phyloP scores from a whole-genome alignment of 495 filamentous ascomycete species.

The Entonaema liquescens region DNA sequence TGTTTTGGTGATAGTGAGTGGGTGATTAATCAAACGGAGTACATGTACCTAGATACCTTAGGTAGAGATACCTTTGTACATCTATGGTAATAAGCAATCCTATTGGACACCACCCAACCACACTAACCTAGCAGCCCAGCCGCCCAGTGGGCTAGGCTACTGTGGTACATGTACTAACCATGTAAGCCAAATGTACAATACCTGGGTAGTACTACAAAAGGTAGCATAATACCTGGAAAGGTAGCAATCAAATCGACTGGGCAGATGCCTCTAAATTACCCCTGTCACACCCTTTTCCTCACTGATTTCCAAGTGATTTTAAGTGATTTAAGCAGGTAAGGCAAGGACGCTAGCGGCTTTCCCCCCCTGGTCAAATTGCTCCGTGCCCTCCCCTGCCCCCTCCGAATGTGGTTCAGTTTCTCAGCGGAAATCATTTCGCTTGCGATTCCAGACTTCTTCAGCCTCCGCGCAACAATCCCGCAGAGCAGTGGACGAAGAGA shows the following conservation, averaged over 20 bases:
- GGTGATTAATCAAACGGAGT: conserved; percentile 12
- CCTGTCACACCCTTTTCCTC: conserved; percentile 17
- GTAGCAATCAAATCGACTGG: conserved; percentile 28
- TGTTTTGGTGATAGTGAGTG: conserved; percentile 22
- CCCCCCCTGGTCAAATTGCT: conserved; percentile 37
- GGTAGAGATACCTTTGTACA: neutral
- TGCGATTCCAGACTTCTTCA: conserved; percentile 53
- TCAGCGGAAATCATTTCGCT: conserved; percentile 60
- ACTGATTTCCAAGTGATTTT: conserved; percentile 17
- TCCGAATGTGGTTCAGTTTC: conserved; percentile 50
- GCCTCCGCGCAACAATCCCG: conserved; percentile 35
- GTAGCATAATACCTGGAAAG: neutral
- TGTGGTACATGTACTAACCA: neutral
- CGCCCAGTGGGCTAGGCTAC: conserved; percentile 16
- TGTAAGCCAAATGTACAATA: no score
- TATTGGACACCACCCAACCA: conserved; percentile 25
- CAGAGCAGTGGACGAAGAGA: conserved; percentile 25
- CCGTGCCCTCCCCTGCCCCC: conserved; percentile 46
- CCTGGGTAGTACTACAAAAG: no score
- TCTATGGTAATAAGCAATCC: conserved; percentile 6
- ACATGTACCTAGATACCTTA: conserved; percentile 19
- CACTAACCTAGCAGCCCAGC: conserved; percentile 9
- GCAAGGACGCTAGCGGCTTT: conserved; percentile 31
- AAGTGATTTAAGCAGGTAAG: conserved; percentile 36
- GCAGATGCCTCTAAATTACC: conserved; percentile 12